Base-by-base conservation (phyloP, 768 basidiomycete species). In the Russula emetica region DNA sequence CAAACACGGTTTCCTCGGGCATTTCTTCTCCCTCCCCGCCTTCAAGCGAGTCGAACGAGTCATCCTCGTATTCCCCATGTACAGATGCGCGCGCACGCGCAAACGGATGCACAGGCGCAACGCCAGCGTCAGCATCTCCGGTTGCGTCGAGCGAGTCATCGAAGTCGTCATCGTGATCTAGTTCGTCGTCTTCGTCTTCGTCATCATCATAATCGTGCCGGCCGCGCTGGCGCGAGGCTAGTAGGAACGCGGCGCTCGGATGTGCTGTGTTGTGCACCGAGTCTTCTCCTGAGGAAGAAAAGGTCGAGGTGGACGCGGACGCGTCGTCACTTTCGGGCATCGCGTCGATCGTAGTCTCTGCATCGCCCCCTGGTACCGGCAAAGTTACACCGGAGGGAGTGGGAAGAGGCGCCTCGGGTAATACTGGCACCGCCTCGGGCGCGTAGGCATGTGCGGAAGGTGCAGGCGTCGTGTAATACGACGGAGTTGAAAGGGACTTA, bases 1-100 rank as follows among this genome's bases (percentile, higher is more conserved):
- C 89, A 74, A 91, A 90, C 59, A 90, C 74, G 14, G 89, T 89
- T 72, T 90, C 86, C 69, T 85, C 84, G 55, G 79, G 76, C 28
- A 66, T 6, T 11, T 70, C 45, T 71, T 74, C n/a, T 71, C 75
- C 28, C 22, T 82, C 79, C 57, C 81, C 82, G 55, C 71, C 74
- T 22, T 71, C 72, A 18, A 65, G 69, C 30, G 77, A 79, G 20
- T 77, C 79, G n/a, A 82, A 82, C 24, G 85, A 81, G 3, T 72
- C 78, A 52, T 76, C 74, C 24, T 79, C 78, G 7, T 14, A 69
- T 78, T 2, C 53, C 16, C 9, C 52, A 24, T 53, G 40, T n/a
- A 55, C 71, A 5, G 62, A 69, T 11, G 73, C 73, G 13, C 74
- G 71, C 24, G 68, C 75, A 7, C 74, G 72, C 44, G 81, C 86